phyloP scores from a whole-genome alignment of 208 protist species.

The Crithidia thermophila region DNA sequence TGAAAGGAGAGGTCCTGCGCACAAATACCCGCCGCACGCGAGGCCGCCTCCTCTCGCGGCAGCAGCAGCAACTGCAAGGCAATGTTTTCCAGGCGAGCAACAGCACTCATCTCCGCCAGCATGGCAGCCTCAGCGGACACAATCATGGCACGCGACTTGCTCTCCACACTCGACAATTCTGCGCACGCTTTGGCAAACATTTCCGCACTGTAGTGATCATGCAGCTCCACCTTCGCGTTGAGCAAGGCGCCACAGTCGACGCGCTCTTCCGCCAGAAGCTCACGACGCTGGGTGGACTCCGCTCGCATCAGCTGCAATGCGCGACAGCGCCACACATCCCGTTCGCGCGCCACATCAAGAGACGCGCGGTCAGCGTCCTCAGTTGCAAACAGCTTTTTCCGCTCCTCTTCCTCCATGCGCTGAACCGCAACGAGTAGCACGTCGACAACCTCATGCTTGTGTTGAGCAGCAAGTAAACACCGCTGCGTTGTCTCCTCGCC shows the following conservation, averaged over 20 bases:
- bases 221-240: background rate
- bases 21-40: background rate
- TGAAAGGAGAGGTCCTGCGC: background rate
- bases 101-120: too few species aligned
- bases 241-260: background rate
- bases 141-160: background rate
- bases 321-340: too few species aligned
- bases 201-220: background rate
- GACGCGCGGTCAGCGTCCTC: background rate
- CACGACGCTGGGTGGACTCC: background rate
- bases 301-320: background rate
- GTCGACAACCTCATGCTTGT: too few species aligned
- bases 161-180: background rate
- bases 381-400: background rate
- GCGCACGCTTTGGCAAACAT: background rate
- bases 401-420: too few species aligned
- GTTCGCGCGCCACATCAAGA: background rate
- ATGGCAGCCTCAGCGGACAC: background rate
- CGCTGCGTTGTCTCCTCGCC: too few species aligned
- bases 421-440: too few species aligned
- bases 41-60: background rate
- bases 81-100: too few species aligned
- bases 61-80: too few species aligned
- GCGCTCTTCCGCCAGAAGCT: background rate
- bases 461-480: too few species aligned